A percentile compares a stretch with the other conserved stretches of the same genome.
phyloP scores from a whole-genome alignment of 805 yeast genomes.

The Cyberlindnera petersonii region DNA sequence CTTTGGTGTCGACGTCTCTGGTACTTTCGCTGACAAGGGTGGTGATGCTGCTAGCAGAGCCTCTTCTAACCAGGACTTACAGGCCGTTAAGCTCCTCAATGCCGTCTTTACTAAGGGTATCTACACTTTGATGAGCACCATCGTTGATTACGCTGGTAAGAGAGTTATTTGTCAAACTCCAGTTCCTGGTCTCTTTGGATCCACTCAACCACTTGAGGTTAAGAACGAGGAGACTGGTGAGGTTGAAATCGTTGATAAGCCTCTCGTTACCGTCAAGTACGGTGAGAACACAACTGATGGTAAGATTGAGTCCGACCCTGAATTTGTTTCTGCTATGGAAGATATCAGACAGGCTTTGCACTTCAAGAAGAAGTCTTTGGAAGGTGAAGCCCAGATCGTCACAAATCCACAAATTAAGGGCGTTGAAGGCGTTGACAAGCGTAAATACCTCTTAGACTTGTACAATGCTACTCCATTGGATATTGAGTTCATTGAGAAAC shows the following conservation, averaged over 20 bases:
- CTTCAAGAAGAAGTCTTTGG: constrained; percentile 62
- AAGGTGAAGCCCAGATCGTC: constrained; percentile 42
- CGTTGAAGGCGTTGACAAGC: constrained; percentile 76
- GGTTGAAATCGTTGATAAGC: constrained; percentile 32
- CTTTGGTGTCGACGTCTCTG: constrained; percentile 64
- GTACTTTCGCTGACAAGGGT: constrained; percentile 61
- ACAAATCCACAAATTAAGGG: constrained; percentile 84
- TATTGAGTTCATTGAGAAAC: constrained; percentile 63
- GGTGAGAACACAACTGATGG: constrained; percentile 66
- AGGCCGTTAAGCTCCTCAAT: constrained; percentile 65
- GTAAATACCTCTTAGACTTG: constrained; percentile 80
- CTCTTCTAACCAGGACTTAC: constrained; percentile 73
- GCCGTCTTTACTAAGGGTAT: constrained; percentile 59
- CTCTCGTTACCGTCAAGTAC: constrained; percentile 39
- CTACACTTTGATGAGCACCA: constrained; percentile 71
- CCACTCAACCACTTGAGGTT: constrained; percentile 35
- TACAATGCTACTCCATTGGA: constrained; percentile 84
- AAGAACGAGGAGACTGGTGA: constrained; percentile 40
- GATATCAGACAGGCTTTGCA: constrained; percentile 73
- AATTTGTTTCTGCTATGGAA: constrained; percentile 53
- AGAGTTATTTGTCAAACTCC: constrained; percentile 91
- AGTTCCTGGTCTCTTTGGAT: constrained; percentile 70
- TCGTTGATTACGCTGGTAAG: constrained; percentile 86
- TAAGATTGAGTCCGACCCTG: constrained; percentile 44
- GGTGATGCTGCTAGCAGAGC: constrained; percentile 85